Evolutionary conservation across 148 eudicot species (phyloP), one percentile per base, ranked within the genome.

Genomic region (Persicaria tinctoria): DNA sequence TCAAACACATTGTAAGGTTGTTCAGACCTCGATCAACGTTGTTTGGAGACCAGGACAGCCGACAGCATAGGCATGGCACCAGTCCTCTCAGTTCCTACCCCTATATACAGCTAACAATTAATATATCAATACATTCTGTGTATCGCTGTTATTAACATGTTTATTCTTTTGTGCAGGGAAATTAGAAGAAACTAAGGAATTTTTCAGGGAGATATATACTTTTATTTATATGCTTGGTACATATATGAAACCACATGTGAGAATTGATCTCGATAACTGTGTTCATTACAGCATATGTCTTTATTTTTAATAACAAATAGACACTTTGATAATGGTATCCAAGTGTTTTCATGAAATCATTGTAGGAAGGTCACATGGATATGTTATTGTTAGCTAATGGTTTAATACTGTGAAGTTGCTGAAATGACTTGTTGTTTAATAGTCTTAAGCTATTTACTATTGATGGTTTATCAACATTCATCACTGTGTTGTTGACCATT

Each of bases 171-270:
- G 32, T 86, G 85, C 97, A 94, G 98, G 98, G 51, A 88, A 86
- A 14, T 38, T 88, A 53, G 91, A 91, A 72, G 91, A 80, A 17
- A 79, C 84, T 72, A 94, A 91, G 81, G 87, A 91, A 20, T 88
- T 94, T 77, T 88, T 85, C 79, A 72, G 88, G 82, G 84, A 80
- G 12, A 18, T 87, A 27, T 94, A 91, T 82, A 85, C 85, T 70
- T 90, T 86, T 79, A 85, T 91, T 44, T 94, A 94, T 85, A 66
- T 81, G 49, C 79, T 91, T 76, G 93, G 97, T 63, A 91, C 97
- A 76, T 91, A 87, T 81, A 75, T 89, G 87, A 94, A 94, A 89
- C 98, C 98, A 77, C 86, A 94, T 76, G 98, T 94, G 78, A 94
- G 98, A 87, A 63, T 66, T 71, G 68, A 75, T 76, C 46, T 32